phyloP scores from a whole-genome alignment of 1,284 basidiomycete genomes.

The Athelia sp. region DNA sequence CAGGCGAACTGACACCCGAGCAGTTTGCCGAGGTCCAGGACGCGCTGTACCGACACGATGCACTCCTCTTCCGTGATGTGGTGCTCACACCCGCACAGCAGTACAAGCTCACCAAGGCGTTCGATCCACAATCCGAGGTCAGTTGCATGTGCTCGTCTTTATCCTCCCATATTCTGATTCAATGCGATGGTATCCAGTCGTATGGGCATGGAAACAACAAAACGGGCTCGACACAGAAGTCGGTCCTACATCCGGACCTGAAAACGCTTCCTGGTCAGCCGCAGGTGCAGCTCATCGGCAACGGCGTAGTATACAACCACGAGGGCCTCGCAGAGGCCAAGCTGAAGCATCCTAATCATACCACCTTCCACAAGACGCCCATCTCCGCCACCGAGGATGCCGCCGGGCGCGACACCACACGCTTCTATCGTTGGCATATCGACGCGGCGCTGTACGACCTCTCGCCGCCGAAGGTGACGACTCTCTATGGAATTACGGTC shows the following conservation, averaged over 20 bases:
- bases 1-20: conserved; percentile 45
- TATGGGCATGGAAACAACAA: conserved; percentile 73
- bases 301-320: conserved; percentile 57
- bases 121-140: conserved; percentile 49
- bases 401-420: conserved; percentile 38
- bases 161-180: background rate
- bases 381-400: conserved; percentile 53
- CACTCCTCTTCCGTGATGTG: conserved; percentile 69
- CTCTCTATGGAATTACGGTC: conserved; percentile 57
- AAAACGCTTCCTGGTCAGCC: conserved; percentile 69
- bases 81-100: conserved; percentile 77
- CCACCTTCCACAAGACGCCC: conserved; percentile 61
- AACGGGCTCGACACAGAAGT: conserved; percentile 50
- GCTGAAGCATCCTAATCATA: conserved; percentile 66
- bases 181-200: conserved; percentile 13
- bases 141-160: background rate
- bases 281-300: conserved; percentile 71
- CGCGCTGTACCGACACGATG: conserved; percentile 72
- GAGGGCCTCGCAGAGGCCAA: conserved; percentile 58
- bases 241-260: conserved; percentile 65
- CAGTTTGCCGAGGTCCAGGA: conserved; percentile 56
- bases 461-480: conserved; percentile 61
- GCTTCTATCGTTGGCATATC: conserved; percentile 69
- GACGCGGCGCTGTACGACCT: conserved; percentile 70
- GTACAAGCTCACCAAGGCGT: conserved; percentile 74